Conservation (phyloP, 495 filamentous ascomycete species). For the Cladorrhinum samala region DNA sequence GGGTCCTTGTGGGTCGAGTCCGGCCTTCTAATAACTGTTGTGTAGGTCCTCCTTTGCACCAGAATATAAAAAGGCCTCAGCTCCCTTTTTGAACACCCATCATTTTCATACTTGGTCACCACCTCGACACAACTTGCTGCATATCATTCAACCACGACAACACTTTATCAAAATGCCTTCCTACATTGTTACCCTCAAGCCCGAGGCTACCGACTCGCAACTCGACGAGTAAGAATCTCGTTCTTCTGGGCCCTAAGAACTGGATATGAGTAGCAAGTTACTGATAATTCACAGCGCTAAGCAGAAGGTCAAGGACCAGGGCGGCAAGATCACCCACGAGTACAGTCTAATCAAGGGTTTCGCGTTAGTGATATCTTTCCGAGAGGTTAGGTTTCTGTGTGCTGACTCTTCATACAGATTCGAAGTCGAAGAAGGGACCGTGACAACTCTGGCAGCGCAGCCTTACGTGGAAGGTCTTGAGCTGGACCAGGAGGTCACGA, state of each 20-base stretch:
- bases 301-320: conserved; percentile 58
- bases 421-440: conserved; percentile 59
- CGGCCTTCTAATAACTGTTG: not conserved
- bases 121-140: not conserved
- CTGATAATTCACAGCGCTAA: conserved; percentile 55
- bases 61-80: not conserved
- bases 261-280: not conserved
- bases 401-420: conserved; percentile 48
- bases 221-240: conserved; percentile 51
- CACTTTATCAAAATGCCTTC: conserved; percentile 48
- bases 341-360: conserved; percentile 87
- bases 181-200: conserved; percentile 76
- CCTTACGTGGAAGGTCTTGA: conserved; percentile 70
- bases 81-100: not conserved
- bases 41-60: not conserved
- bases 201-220: conserved; percentile 52
- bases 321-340: conserved; percentile 75
- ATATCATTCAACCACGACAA: not conserved
- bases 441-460: conserved; percentile 55
- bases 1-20: not conserved
- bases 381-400: not conserved
- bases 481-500: conserved; percentile 61
- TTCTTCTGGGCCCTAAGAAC: not conserved
- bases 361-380: conserved; percentile 53
- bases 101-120: no score